Base-by-base conservation (phyloP, 345 rosid genomes). In the Eucalyptus polybractea region DNA sequence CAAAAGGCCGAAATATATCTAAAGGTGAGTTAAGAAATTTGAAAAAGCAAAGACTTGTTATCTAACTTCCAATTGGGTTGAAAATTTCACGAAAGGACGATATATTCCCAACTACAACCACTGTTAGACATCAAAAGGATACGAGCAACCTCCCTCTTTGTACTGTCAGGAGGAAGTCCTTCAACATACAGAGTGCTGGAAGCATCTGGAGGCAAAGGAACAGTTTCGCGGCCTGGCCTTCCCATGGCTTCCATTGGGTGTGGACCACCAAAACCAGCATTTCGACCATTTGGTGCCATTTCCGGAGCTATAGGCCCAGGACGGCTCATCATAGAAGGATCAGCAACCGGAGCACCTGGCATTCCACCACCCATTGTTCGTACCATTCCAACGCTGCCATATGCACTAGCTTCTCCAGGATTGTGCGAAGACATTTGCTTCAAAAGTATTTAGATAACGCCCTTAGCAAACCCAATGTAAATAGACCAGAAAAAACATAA, bases 1-100 rank as follows among this genome's bases (percentile, higher is more conserved):
- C 94, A 89, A 95, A 97, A 62, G 97, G 97, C 80, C 97, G 96
- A 91, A 95, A 97, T 87, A 97, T 97, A 94, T 97, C 99, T 97
- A 90, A 85, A 90, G 87, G 44, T 76, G 53, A 65, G 87, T 92
- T 83, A 95, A 92, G 94, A 93, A 92, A 88, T 86, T 37, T 50
- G 76, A 90, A 89, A 86, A 86, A 50, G 42, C 85, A 50, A 37
- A 76, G 45, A 72, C 25, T 21, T 19, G 47, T 37, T 37, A 76
- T 72, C 47, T 21, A 24, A 37, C 47, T 76, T 21, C 47, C 83
- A 37, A 37, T 19, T 37, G 42, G 47, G 83, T 76, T 76, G 14
- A 67, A 17, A n/a, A 67, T 21, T 88, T 65, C 89, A 88, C 60
- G 8, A 76, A 76, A 76, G 83, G 27, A 40, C 4, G 5, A 76